Conservation (phyloP, 805 yeast species). For the Diddensiella santjacobensis region DNA sequence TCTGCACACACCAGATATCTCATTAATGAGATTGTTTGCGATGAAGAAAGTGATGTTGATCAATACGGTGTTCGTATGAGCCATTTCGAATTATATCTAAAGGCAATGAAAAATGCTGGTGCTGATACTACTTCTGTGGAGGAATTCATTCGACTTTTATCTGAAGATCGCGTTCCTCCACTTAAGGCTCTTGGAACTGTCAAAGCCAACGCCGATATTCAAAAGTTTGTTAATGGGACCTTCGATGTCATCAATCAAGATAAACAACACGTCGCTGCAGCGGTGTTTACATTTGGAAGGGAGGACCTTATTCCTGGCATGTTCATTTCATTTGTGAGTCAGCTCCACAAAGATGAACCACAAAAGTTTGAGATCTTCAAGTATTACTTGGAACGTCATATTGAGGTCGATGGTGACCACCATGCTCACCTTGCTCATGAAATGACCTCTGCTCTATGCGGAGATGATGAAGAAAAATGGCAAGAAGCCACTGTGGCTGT, state of each 20-base stretch:
- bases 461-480: conserved; percentile 22
- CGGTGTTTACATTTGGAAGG: conserved; percentile 24
- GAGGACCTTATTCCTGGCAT: conserved; percentile 23
- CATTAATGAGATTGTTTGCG: conserved; percentile 23
- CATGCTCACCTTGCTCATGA: conserved; percentile 24
- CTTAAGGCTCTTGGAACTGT: conserved; percentile 12
- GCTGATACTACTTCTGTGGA: conserved; percentile 16
- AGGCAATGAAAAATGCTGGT: conserved; percentile 21
- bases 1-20: conserved; percentile 22
- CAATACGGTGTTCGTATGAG: conserved; percentile 21
- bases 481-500: conserved; percentile 21
- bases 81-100: conserved; percentile 22
- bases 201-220: conserved; percentile 12
- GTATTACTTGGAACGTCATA: conserved; percentile 24
- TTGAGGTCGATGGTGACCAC: conserved; percentile 25
- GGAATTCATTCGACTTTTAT: conserved; percentile 12
- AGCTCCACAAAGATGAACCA: conserved; percentile 21
- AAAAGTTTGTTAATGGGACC: conserved; percentile 19
- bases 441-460: conserved; percentile 22
- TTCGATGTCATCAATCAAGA: conserved; percentile 17
- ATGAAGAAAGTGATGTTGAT: conserved; percentile 21
- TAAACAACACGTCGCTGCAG: conserved; percentile 23
- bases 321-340: conserved; percentile 23
- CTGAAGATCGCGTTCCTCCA: conserved; percentile 7
- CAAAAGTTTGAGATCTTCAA: conserved; percentile 23